Percentiles rank a stretch among this genome's conserved stretches.
These are phyloP conservation scores for Quambalaria eucalypti DNA, from an alignment of 1,284 basidiomycete genomes.

Conservation along the genomic window DNA sequence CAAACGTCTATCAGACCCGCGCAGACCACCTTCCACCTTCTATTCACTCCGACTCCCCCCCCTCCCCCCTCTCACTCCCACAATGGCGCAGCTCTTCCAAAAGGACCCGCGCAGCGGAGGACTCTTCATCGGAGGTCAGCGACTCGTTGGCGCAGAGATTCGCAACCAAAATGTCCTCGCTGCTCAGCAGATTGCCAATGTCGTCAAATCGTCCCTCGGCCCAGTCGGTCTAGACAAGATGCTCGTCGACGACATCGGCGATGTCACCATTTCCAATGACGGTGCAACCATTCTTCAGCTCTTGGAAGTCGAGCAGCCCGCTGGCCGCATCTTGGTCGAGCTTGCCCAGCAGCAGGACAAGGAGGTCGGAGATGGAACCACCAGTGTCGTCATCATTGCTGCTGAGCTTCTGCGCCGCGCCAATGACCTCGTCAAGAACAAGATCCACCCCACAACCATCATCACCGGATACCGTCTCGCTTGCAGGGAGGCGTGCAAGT, in stretches of 20 bases:
- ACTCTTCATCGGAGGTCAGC: constrained; percentile 78
- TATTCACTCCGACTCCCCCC: background rate
- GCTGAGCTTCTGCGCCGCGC: constrained; percentile 89
- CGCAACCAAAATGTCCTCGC: constrained; percentile 87
- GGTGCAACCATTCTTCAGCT: constrained; percentile 94
- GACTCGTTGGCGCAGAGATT: constrained; percentile 88
- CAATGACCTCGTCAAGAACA: constrained; percentile 95
- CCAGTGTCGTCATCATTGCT: constrained; percentile 94
- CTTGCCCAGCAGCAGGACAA: constrained; percentile 99
- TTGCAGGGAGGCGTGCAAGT: constrained; percentile 93
- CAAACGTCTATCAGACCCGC: no score
- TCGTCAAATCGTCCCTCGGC: constrained; percentile 91
- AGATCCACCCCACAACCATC: constrained; percentile 98
- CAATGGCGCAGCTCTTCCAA: constrained; percentile 45
- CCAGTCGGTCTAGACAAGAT: constrained; percentile 63
- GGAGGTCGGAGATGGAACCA: constrained; percentile 98
- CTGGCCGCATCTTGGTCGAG: constrained; percentile 89
- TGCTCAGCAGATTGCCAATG: constrained; percentile 91
- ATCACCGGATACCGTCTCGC: constrained; percentile 97
- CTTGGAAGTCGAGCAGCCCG: constrained; percentile 81
- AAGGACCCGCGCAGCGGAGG: constrained; percentile 45
- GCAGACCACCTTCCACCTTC: background rate
- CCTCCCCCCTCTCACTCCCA: background rate
- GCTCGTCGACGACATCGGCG: constrained; percentile 98
- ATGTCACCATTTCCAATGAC: constrained; percentile 99